Evolutionary conservation across 2,329 filamentous ascomycete genomes (phyloP).

Genomic region (Stachybotrys chartarum): DNA sequence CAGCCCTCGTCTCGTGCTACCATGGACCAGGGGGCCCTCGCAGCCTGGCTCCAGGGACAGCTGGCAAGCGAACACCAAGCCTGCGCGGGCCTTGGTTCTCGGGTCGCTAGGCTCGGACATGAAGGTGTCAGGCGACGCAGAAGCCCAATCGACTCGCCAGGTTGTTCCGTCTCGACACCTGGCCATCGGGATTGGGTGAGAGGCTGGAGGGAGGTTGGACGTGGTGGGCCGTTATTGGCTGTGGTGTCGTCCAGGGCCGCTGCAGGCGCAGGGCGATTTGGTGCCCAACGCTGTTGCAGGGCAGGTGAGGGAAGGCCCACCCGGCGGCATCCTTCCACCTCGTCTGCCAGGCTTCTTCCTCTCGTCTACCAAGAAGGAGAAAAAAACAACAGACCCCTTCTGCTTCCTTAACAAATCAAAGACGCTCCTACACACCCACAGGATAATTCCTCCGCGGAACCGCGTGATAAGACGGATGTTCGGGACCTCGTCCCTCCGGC

Average conservation of each 20-base stretch:
- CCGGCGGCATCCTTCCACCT: too few species aligned
- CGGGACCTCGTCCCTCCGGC: constrained; percentile 14
- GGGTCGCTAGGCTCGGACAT: too few species aligned
- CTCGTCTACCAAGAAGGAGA: not conserved
- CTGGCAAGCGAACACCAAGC: not conserved
- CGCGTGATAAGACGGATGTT: constrained; percentile 9
- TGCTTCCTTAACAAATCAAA: not conserved
- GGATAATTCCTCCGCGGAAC: not conserved
- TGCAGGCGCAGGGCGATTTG: constrained; percentile 5
- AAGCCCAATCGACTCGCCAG: too few species aligned
- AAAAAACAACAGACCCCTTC: not conserved
- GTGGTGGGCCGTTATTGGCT: constrained; percentile 10
- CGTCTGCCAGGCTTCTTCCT: too few species aligned
- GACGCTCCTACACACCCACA: not conserved
- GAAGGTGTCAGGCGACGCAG: too few species aligned
- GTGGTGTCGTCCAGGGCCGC: constrained; percentile 1
- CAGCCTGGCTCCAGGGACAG: not conserved
- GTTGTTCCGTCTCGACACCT: too few species aligned
- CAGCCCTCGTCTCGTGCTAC: not conserved
- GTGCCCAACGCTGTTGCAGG: constrained; percentile 14
- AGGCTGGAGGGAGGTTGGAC: constrained; percentile 1
- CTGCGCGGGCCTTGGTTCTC: not conserved
- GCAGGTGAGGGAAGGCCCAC: constrained; percentile 1
- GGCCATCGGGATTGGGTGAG: too few species aligned
- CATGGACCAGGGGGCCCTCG: not conserved